phyloP scores from a whole-genome alignment of 2,329 filamentous ascomycete genomes.

The Aureobasidium sp. region DNA sequence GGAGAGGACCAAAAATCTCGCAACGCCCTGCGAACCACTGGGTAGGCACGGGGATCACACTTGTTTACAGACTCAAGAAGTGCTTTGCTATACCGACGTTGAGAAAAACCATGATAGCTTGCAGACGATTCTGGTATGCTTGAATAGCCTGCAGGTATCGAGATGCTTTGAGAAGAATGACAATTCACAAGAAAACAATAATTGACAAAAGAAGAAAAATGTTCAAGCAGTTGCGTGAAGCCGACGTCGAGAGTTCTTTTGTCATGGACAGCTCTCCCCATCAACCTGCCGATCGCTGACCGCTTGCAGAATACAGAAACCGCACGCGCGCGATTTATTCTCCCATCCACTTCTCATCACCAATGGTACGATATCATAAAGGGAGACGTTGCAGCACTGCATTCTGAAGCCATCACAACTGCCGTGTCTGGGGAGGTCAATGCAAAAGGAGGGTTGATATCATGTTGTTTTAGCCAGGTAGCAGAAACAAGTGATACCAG shows the following conservation, averaged over 20 bases:
- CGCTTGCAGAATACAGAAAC: background rate
- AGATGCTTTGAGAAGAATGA: too few relatives aligned
- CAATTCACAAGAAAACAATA: background rate
- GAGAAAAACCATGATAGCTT: too few relatives aligned
- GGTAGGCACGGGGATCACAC: background rate
- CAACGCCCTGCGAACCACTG: background rate
- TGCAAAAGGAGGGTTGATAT: too few relatives aligned
- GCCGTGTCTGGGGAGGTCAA: too few relatives aligned
- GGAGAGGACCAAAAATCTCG: background rate
- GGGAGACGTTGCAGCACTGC: background rate
- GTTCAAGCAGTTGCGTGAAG: background rate
- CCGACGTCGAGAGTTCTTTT: too few relatives aligned
- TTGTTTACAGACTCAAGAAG: too few relatives aligned
- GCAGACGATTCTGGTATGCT: too few relatives aligned
- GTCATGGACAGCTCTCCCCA: background rate
- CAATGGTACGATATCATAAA: too few relatives aligned
- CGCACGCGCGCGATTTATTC: background rate
- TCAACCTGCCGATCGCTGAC: background rate
- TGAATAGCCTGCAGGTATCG: too few relatives aligned
- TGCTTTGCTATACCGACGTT: too few relatives aligned
- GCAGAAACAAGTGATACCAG: too few relatives aligned
- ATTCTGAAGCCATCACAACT: background rate
- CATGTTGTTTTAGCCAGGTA: too few relatives aligned
- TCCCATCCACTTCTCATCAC: background rate
- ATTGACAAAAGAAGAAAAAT: background rate